phyloP scores from a whole-genome alignment of 2,329 filamentous ascomycete genomes.

The Colletotrichum spinosum region DNA sequence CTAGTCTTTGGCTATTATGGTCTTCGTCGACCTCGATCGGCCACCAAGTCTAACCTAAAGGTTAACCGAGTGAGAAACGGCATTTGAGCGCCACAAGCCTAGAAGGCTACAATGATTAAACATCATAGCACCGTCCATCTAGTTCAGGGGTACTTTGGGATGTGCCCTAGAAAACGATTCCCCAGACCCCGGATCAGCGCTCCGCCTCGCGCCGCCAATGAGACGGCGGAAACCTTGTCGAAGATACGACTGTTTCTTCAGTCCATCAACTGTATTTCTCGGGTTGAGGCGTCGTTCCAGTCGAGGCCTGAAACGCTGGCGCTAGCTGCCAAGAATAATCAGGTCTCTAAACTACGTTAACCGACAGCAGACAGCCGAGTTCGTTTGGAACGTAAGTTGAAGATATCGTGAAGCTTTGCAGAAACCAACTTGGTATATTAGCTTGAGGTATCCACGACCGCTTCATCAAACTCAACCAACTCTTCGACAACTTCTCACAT shows the following conservation, averaged over 20 bases:
- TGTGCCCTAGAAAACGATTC: background rate
- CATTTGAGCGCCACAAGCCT: too few relatives aligned
- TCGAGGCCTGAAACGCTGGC: conserved; percentile 2
- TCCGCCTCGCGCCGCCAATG: background rate
- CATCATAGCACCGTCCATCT: background rate
- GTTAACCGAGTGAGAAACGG: background rate
- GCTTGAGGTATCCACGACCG: too few relatives aligned
- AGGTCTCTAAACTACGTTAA: too few relatives aligned
- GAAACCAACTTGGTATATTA: too few relatives aligned
- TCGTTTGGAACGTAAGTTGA: too few relatives aligned
- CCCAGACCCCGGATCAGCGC: background rate
- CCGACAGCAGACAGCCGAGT: too few relatives aligned
- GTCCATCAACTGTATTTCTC: background rate
- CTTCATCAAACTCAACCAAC: background rate
- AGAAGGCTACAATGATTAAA: too few relatives aligned
- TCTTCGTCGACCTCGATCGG: conserved; percentile 1
- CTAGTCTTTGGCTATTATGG: conserved; percentile 4
- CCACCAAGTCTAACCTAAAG: background rate
- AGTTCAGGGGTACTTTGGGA: background rate
- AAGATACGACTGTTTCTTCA: conserved; percentile 1
- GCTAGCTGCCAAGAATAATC: background rate
- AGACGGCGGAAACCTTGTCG: conserved; percentile 6
- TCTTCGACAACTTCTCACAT: background rate
- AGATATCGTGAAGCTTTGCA: too few relatives aligned
- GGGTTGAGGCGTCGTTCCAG: background rate